phyloP scores from a whole-genome alignment of 1,284 basidiomycete species.

The Termitomyces sp. region DNA sequence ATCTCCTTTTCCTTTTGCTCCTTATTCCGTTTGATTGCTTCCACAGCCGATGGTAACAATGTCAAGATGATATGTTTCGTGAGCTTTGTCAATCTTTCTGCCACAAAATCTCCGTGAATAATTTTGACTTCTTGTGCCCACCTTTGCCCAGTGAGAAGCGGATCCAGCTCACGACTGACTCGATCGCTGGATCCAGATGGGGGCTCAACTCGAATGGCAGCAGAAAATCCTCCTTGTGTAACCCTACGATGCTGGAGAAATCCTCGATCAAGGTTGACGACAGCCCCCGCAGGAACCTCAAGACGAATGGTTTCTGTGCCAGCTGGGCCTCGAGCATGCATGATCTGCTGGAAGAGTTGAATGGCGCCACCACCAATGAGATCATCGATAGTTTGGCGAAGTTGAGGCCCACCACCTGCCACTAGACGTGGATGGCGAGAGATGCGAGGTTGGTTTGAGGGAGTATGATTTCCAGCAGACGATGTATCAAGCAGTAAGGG shows the following conservation, averaged over 20 bases:
- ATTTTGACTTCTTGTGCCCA: slow-evolving; percentile 90
- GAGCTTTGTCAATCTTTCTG: slow-evolving; percentile 64
- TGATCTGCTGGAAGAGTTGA: slow-evolving; percentile 79
- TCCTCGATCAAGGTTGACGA: slow-evolving; percentile 52
- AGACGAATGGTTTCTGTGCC: slow-evolving; percentile 65
- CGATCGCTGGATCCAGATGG: slow-evolving; percentile 44
- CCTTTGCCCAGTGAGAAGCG: slow-evolving; percentile 79
- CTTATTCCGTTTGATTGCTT: slow-evolving; percentile 53
- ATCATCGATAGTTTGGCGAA: slow-evolving; percentile 78
- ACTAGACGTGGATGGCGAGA: slow-evolving; percentile 52
- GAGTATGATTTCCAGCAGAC: slow-evolving; percentile 36
- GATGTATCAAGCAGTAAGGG: slow-evolving; percentile 74
- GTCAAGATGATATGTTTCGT: slow-evolving; percentile 72
- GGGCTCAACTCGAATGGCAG: slow-evolving; percentile 58
- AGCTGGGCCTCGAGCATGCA: slow-evolving; percentile 48
- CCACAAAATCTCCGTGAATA: slow-evolving; percentile 69
- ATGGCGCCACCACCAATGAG: slow-evolving; percentile 79
- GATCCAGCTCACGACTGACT: slow-evolving; percentile 63
- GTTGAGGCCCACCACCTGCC: slow-evolving; percentile 46
- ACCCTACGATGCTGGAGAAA: slow-evolving; percentile 42
- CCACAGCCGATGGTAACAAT: slow-evolving; percentile 78
- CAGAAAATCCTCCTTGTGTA: slow-evolving; percentile 41
- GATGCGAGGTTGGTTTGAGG: slow-evolving; percentile 42
- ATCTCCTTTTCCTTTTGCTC: slow-evolving; percentile 22
- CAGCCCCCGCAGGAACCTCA: slow-evolving; percentile 60